Evolutionary conservation across 257 asterid species (phyloP), one percentile per base, ranked within the genome.

Genomic region (Solanum appendiculatum): DNA sequence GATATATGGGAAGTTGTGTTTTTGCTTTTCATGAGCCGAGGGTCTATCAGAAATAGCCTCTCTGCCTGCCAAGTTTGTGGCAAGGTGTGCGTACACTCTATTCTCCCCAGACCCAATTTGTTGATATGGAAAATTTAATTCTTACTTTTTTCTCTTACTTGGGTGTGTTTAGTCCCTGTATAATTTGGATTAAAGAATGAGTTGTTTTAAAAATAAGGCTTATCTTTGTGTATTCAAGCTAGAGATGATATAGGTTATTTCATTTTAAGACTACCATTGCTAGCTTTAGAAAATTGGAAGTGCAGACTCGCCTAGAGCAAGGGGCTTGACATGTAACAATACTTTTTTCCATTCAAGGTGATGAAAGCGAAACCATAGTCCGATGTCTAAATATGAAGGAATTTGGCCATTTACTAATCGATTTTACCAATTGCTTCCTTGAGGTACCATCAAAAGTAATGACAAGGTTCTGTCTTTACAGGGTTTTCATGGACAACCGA

Each of bases 401-500:
- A 27, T 29, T 29, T 29, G 63, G 42, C 66, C 66, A 8, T 16
- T 16, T 46, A 46, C 29, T 9, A 48, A 44, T 66, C 46, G 42
- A 46, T 46, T 46, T 80, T 80, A 80, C 64, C 64, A 46, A 46
- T 80, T 48, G 29, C 21, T 80, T 80, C 64, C 66, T 27, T 29
- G 27, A 29, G 16, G 46, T 27, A 40, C 18, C 83, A 78, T 37
- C 44, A 29, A 56, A 56, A 40, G 31, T 46, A 77, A 63, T 66
- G 46, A 14, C 18, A 81, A 81, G 68, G 29, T 81, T 84, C 48
- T 66, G 63, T 56, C 34, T 75, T 78, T 85, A 64, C 93, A 97
- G 99, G 96, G 97, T 78, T 97, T 93, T 89, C 98, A 92, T 86
- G 98, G 95, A 23, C 98, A 94, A 91, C 94, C 93, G 23, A 91